Percentiles rank a stretch among this genome's conserved stretches.
phyloP scores from a whole-genome alignment of 2,329 filamentous ascomycete species.

The Emergomyces pasteurianus region DNA sequence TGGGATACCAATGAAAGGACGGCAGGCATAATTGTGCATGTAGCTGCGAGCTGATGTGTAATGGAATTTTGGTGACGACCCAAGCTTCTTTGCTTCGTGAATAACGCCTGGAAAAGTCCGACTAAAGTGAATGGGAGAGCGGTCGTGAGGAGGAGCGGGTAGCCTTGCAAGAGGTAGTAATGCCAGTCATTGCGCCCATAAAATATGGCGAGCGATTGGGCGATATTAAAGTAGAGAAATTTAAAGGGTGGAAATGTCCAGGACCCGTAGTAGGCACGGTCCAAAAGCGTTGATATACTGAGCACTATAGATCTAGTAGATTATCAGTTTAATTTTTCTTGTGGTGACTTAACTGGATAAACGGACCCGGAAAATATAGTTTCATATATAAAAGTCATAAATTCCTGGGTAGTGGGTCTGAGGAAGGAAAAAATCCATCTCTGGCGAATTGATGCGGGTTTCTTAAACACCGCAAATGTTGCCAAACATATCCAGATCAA shows the following conservation, averaged over 20 bases:
- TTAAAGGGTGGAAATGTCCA: conserved; percentile 84
- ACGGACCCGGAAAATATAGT: conserved; percentile 46
- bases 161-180: conserved; percentile 84
- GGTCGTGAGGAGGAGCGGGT: conserved; percentile 76
- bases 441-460: not conserved
- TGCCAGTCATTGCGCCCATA: conserved; percentile 85
- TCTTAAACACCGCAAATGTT: conserved; percentile 39
- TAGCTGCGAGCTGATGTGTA: conserved; percentile 44
- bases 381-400: conserved; percentile 47
- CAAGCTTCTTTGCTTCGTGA: conserved; percentile 8
- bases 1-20: conserved; percentile 71
- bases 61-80: conserved; percentile 22
- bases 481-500: conserved; percentile 69
- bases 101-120: conserved; percentile 47
- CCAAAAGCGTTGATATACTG: conserved; percentile 51
- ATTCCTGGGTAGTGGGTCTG: conserved; percentile 13
- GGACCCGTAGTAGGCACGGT: conserved; percentile 66
- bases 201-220: conserved; percentile 77
- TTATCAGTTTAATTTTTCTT: not conserved
- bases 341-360: not conserved
- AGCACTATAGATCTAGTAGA: conserved; percentile 37
- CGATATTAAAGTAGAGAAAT: conserved; percentile 84
- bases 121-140: conserved; percentile 62
- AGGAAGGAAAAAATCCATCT: not conserved
- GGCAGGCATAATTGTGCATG: conserved; percentile 48